Percentiles rank a stretch among this genome's conserved stretches.
Conservation (phyloP, 768 basidiomycete species). For the Pleurotus ostreatus region DNA sequence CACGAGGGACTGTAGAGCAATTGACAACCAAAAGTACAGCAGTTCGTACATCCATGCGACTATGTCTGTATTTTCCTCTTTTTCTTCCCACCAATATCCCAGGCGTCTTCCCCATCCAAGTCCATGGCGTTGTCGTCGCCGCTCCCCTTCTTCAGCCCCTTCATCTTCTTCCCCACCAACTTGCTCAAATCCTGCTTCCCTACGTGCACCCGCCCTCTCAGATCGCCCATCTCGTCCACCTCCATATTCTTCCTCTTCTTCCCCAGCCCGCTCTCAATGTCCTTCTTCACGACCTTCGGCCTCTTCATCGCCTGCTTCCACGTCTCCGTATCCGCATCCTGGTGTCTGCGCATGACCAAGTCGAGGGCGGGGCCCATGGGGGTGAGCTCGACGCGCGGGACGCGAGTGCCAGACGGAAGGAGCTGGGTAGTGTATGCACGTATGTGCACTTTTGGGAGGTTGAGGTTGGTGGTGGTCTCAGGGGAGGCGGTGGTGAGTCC, state of each 20-base stretch:
- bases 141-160: slow-evolving; percentile 63
- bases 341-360: slow-evolving; percentile 70
- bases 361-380: slow-evolving; percentile 94
- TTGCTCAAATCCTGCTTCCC: slow-evolving; percentile 83
- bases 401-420: slow-evolving; percentile 70
- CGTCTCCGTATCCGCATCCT: slow-evolving; percentile 72
- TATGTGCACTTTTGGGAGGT: slow-evolving; percentile 82
- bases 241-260: slow-evolving; percentile 92
- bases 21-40: too few relatives aligned
- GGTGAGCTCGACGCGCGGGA: slow-evolving; percentile 76
- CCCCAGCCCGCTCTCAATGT: slow-evolving; percentile 83
- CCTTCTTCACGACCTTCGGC: slow-evolving; percentile 85
- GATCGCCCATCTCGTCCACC: slow-evolving; percentile 97
- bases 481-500: slow-evolving; percentile 41
- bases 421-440: slow-evolving; percentile 79
- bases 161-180: slow-evolving; percentile 95
- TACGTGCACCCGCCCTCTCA: slow-evolving; percentile 87
- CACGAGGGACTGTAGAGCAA: too few relatives aligned
- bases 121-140: slow-evolving; percentile 13
- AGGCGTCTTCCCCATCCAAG: slow-evolving; percentile 17
- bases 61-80: neutral
- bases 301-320: slow-evolving; percentile 77
- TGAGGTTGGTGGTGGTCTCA: slow-evolving; percentile 20
- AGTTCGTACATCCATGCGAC: neutral
- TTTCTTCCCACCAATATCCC: slow-evolving; percentile 17